These are phyloP conservation scores for Podaxis sp. DNA, from an alignment of 768 basidiomycete species.

Conservation along the genomic window DNA sequence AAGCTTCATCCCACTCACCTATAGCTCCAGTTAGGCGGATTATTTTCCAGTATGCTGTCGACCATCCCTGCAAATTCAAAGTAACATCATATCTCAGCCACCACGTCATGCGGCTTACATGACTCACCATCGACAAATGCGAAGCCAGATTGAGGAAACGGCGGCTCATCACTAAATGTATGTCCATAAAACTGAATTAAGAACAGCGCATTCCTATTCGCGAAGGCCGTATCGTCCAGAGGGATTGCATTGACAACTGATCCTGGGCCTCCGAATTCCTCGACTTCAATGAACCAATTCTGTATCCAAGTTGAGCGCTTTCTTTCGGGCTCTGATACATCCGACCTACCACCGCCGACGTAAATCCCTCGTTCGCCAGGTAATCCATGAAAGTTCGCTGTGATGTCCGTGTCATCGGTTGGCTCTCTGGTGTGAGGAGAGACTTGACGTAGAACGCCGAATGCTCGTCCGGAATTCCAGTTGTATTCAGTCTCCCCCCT, in stretches of 20 bases:
- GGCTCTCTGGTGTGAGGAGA: conserved; percentile 16
- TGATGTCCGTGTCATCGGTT: conserved; percentile 16
- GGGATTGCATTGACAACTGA: conserved; percentile 46
- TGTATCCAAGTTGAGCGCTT: conserved; percentile 2
- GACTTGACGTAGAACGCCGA: conserved; percentile 22
- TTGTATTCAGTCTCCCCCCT: conserved; percentile 18
- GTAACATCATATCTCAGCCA: neutral
- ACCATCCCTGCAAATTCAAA: conserved; percentile 29
- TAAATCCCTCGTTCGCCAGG: conserved; percentile 14
- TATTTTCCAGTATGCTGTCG: conserved; percentile 3
- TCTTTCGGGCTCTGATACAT: neutral
- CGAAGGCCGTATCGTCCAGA: conserved; percentile 43
- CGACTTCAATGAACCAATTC: conserved; percentile 36
- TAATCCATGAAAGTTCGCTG: conserved; percentile 8
- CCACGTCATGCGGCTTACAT: neutral
- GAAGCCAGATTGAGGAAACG: conserved; percentile 45
- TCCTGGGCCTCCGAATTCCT: conserved; percentile 44
- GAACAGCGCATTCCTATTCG: conserved; percentile 42
- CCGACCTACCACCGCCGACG: neutral
- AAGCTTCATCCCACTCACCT: neutral
- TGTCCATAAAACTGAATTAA: conserved; percentile 53
- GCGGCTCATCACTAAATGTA: conserved; percentile 31
- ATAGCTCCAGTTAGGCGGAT: conserved; percentile 7
- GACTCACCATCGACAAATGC: conserved; percentile 42
- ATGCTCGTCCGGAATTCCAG: conserved; percentile 1